Evolutionary conservation across 495 filamentous ascomycete genomes (phyloP), one percentile per base, ranked within the genome.

Genomic region (Cladorrhinum samala): DNA sequence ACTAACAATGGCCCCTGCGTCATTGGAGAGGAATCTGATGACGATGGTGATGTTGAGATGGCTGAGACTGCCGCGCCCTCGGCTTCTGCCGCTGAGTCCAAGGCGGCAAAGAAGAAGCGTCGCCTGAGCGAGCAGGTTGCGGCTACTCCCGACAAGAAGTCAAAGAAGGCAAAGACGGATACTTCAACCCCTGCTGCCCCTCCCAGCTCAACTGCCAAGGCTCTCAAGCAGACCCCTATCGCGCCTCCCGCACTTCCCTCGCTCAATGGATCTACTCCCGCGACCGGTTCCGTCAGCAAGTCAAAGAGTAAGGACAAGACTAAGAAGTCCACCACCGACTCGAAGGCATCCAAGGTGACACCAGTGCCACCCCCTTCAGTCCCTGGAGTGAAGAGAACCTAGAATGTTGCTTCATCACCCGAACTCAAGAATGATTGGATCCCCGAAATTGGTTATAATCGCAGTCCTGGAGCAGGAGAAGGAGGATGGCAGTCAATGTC

Each of bases 101-200:
- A 65, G 7, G 59, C 59, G 23, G 53, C 36, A 8, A 52, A 59
- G n/a, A 71, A 67, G 53, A 81, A 80, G 60, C 76, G 77, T 47
- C 72, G 75, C 49, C 63, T 64, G 5, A 69, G 60, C 9, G 49
- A 60, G 25, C 53, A 53, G 20, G 23, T 40, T 11, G 38, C n/a
- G 8, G 25, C 59, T 4, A 53, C 51, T 0, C 56, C 63, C 23
- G 30, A 49, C 42, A 66, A 62, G 56, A 64, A 67, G 50, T 17
- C 62, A 16, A 70, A 65, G 50, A 70, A 68, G 64, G 58, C 59
- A 3, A 49, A 57, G 0, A 46, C 60, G 14, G 60, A 57, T 18
- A 49, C 30, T 18, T 36, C 52, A 13, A 51, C 20, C 3, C 19
- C 46, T 24, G n/a, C 25, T 3, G 23, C 50, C 19, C 30, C 45